Evolutionary conservation across 176 grass and related monocot genomes (phyloP), one percentile per base, ranked within the genome.

Genomic region (Elymus sibiricus): DNA sequence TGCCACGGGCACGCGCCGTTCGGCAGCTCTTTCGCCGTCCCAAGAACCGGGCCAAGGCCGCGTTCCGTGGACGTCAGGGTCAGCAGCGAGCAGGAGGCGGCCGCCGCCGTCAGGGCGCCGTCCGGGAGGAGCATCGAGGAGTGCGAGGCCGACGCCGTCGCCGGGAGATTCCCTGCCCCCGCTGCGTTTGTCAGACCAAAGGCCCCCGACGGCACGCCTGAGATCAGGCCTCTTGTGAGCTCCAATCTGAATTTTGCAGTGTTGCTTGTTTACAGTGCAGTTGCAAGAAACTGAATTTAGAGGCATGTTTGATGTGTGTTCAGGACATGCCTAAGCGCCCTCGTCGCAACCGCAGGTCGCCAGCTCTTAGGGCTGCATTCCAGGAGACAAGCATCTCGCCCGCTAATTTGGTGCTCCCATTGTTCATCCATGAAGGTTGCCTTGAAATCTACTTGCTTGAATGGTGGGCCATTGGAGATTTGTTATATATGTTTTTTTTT

Each of bases 381-480:
- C 90, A 98, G 84, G 97, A 98, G 87, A 91, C 90, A 0, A 95
- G 9, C 76, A 80, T 96, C 32, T 94, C 94, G 1, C 90, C 97
- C 0, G 88, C 90, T 25, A 99, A 99, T 91, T 87, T 99, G 24
- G 94, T 99, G 9, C 92, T 94, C 47, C 97, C 97, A 17, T 77
- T 96, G 60, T 99, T 99, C 88, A 96, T 99, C 87, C 94, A 99
- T 37, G 97, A 99, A 96, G 97, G 97, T 99, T 79, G 70, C 68
- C 16, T 16, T 69, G 21, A 81, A 72, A 55, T 84, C n/a, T 28
- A 31, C 53, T 63, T 49, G 65, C 62, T 40, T 73, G 6, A 44
- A 29, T 11, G 15, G 65, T 42, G 12, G 12, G 87, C 3, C 8
- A 43, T 79, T 56, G 83, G 67, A 61, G 8, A 76, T 81, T 51